phyloP scores from a whole-genome alignment of 148 eudicot species.

The Fallopia convolvulus region DNA sequence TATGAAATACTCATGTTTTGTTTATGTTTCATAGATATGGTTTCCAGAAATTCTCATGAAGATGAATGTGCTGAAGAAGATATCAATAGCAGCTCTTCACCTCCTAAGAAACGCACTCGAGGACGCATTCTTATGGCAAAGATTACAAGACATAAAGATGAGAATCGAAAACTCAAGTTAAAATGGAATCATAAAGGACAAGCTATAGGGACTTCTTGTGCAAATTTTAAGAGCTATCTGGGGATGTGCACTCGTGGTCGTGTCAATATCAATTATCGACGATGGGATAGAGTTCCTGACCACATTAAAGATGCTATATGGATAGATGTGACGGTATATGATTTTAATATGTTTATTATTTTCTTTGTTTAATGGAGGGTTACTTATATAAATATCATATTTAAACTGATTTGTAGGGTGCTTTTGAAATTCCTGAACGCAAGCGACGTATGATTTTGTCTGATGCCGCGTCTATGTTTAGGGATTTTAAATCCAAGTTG shows the following conservation, averaged over 20 bases:
- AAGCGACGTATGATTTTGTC: background rate
- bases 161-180: background rate
- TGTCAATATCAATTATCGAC: background rate
- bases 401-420: background rate
- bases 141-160: background rate
- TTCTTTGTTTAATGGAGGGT: background rate
- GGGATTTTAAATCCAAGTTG: background rate
- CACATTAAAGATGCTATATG: background rate
- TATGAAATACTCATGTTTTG: no score
- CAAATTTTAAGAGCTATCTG: background rate
- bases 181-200: background rate
- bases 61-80: background rate
- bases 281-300: background rate
- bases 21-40: no score
- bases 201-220: background rate
- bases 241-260: background rate
- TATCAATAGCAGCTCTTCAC: background rate
- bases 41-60: background rate
- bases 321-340: background rate
- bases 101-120: background rate
- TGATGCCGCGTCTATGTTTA: background rate
- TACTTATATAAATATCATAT: background rate
- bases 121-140: background rate
- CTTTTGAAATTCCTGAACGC: background rate
- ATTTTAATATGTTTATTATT: background rate